A percentile compares a stretch with the other conserved stretches of the same genome.
Conservation (phyloP, 805 yeast species). For the Nakazawaea siamensis region DNA sequence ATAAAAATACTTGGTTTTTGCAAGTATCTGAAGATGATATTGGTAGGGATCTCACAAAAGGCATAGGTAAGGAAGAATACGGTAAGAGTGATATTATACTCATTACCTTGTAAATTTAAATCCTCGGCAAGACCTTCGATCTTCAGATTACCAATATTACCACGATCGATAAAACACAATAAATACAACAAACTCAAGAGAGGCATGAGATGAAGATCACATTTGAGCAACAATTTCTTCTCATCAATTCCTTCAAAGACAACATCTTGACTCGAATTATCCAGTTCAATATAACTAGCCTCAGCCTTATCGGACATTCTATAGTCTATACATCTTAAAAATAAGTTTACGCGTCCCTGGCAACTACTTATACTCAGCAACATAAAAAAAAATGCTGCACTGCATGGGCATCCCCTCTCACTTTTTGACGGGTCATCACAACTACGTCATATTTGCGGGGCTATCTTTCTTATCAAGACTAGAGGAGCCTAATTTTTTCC, state of each 20-base stretch:
- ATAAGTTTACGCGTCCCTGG: no score
- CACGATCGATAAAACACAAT: constrained; percentile 41
- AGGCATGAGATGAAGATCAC: constrained; percentile 36
- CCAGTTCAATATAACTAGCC: no score
- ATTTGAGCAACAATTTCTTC: constrained; percentile 27
- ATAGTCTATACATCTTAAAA: no score
- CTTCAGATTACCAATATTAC: constrained; percentile 53
- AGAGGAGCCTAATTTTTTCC: no score
- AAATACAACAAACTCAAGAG: constrained; percentile 33
- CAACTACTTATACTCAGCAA: no score
- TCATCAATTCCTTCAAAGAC: constrained; percentile 15
- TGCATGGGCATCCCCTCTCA: no score
- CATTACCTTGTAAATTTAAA: constrained; percentile 26
- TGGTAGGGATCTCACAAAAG: constrained; percentile 30
- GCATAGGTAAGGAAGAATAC: constrained; percentile 40
- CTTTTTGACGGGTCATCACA: no score
- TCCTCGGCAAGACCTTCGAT: constrained; percentile 41
- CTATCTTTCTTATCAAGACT: no score
- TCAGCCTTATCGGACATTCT: not conserved
- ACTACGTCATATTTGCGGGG: no score
- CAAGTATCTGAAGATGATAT: constrained; percentile 27
- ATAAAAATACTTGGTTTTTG: constrained; percentile 21
- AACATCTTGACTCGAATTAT: no score
- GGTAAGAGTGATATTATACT: constrained; percentile 36
- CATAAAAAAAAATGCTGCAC: no score